Base-by-base conservation (phyloP, 768 basidiomycete genomes). In the Kwoniella sp. region DNA sequence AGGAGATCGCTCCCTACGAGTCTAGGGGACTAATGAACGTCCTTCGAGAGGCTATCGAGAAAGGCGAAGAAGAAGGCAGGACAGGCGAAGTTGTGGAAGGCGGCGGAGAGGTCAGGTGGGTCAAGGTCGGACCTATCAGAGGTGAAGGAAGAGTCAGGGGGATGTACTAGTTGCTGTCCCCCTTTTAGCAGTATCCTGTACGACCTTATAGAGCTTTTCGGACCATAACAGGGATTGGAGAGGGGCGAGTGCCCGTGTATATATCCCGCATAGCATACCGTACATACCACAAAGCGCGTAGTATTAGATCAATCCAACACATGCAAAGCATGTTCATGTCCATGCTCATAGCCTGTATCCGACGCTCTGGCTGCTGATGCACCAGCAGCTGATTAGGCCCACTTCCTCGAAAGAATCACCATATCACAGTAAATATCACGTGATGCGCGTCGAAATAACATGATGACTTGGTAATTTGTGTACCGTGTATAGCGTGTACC, bases 1-100 rank as follows among this genome's bases (percentile, higher is more conserved):
- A 78, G 12, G 81, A 81, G 8, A 82, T 93, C 2, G 63, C 73
- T 0, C 84, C 91, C 1, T 85, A 90, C 25, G 92, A 94, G 81
- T 91, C 88, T 17, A 88, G 83, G 79, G 82, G 62, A 28, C 7
- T 77, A 17, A 62, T 71, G 29, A 59, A 56, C 41, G 59, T 41
- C 8, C 63, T 63, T 2, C 52, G 67, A 41, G 67, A 67, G 25
- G 28, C 45, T 13, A 65, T 69, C 12, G 55, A 30, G 7, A 29
- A 12, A 20, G 71, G 69, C 5, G 56, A 48, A 30, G 82, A 82
- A 53, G 66, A 66, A 37, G 78, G 75, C 2, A 69, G 71, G 58
- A 61, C 47, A 37, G 69, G 63, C 45, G 73, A 66, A 11, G 67
- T 67, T 5, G 63, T 61, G 4, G 69, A 72, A 25, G 72, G 73